Conservation (phyloP, 257 asterid species). For the Jacaranda copaia region DNA sequence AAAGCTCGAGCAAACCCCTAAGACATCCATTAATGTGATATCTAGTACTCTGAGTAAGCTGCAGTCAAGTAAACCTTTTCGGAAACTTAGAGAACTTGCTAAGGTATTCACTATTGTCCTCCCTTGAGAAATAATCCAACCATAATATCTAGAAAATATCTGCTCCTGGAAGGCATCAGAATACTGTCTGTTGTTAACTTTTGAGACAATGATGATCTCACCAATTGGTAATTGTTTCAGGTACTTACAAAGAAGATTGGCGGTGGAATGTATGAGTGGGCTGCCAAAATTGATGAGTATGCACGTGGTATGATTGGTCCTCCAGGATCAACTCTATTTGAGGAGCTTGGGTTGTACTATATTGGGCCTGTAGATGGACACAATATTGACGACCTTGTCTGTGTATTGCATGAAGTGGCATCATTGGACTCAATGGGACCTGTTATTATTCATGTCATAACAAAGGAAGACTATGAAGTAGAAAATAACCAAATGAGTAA, state of each 20-base stretch:
- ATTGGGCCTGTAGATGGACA: slow-evolving; percentile 97
- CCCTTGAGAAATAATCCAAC: background rate
- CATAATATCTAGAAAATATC: background rate
- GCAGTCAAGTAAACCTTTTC: slow-evolving; percentile 81
- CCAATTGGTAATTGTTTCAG: slow-evolving; percentile 49
- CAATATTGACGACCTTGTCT: slow-evolving; percentile 84
- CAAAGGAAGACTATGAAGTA: slow-evolving; percentile 57
- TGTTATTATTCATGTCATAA: slow-evolving; percentile 84
- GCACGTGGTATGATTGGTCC: slow-evolving; percentile 97
- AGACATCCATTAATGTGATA: slow-evolving; percentile 69
- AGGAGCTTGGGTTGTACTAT: slow-evolving; percentile 94
- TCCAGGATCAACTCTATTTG: slow-evolving; percentile 88
- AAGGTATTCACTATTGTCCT: slow-evolving; percentile 60
- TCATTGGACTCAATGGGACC: slow-evolving; percentile 93
- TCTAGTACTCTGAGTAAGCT: slow-evolving; percentile 81
- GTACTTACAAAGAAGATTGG: slow-evolving; percentile 80
- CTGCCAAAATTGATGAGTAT: slow-evolving; percentile 93
- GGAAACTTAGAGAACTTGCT: slow-evolving; percentile 80
- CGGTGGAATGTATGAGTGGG: slow-evolving; percentile 91
- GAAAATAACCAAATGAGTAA: slow-evolving; percentile 41
- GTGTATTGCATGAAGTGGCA: slow-evolving; percentile 83
- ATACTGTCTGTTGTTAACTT: background rate
- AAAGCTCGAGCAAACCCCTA: slow-evolving; percentile 73
- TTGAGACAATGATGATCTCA: slow-evolving; percentile 22
- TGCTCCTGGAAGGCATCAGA: background rate